Evolutionary conservation across 305 asterid genomes (phyloP), one percentile per base, ranked within the genome.

Genomic region (Stenogyne calaminthoides): DNA sequence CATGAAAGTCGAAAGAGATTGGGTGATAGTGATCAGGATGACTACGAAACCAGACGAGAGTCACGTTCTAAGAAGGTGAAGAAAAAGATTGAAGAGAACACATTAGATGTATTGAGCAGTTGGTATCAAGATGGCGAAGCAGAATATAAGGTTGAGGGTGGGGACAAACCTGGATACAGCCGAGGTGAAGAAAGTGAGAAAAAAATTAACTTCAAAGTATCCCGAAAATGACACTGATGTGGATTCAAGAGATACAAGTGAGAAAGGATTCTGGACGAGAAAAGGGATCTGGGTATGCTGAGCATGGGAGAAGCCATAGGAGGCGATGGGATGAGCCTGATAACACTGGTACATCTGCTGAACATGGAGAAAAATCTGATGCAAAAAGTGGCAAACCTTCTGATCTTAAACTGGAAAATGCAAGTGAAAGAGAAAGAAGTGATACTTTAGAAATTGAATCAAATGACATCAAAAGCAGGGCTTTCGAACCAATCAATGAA

Each of bases 61-160:
- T 87, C 86, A 20, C 88, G 81, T 65, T 77, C 85, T 39, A 88
- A 87, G 80, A 92, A 84, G 78, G 75, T 16, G 68, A 95, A 87
- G 89, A 89, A 81, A 82, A 89, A 82, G 72, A 59, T 77, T 55
- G 98, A 88, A 80, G 98, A 84, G 79, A 91, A 80, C 76, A 82
- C 96, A 7, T 76, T 95, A 80, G 97, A 92, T 82, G 91, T 80
- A 29, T 80, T 92, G 82, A 84, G 97, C 78, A 84, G 88, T 83
- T 91, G 96, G 97, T 90, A 91, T 79, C 89, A 85, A 80, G 99
- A 92, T 83, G 97, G 93, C 62, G 96, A 95, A 78, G 82, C 72
- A 68, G 97, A 92, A 59, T 76, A 76, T 64, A 91, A 84, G 80
- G 56, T 67, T 78, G 96, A 86, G 8, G 74, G 69, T 69, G 89